phyloP scores from a whole-genome alignment of 768 basidiomycete genomes.

The Suillus fuscotomentosus region DNA sequence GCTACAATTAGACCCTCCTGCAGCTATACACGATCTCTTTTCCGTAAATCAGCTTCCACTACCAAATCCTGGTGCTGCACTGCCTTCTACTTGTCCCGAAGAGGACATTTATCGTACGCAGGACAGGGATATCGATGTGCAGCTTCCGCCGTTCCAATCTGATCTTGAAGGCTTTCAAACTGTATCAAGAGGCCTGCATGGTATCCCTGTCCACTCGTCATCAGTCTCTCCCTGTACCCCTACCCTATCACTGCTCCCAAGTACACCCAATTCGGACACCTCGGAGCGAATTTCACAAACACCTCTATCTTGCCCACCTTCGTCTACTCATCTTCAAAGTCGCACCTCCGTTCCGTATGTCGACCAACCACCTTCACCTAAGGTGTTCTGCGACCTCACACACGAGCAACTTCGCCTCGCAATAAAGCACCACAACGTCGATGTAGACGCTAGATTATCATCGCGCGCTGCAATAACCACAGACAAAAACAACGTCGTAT shows the following conservation, averaged over 20 bases:
- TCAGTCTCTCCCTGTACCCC: background rate
- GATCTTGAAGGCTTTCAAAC: background rate
- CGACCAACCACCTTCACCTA: background rate
- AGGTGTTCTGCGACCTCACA: constrained; percentile 1
- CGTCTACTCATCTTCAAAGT: background rate
- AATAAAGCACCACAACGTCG: constrained; percentile 2
- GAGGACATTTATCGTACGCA: background rate
- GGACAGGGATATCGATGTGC: background rate
- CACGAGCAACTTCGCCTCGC: constrained; percentile 4
- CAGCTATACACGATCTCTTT: background rate
- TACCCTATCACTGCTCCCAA: background rate
- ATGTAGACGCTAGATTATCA: background rate
- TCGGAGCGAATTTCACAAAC: background rate
- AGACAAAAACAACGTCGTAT: constrained; percentile 11
- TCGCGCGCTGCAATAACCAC: background rate
- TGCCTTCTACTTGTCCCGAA: background rate
- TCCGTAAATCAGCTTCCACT: background rate
- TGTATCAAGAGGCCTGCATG: background rate
- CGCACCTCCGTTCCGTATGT: background rate
- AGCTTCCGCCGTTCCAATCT: background rate
- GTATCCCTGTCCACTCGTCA: background rate
- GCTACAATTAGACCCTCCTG: background rate
- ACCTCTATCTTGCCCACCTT: background rate
- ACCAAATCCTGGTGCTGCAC: background rate
- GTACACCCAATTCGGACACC: background rate